phyloP scores from a whole-genome alignment of 2,329 filamentous ascomycete species.

The Delphinella strobiligena region DNA sequence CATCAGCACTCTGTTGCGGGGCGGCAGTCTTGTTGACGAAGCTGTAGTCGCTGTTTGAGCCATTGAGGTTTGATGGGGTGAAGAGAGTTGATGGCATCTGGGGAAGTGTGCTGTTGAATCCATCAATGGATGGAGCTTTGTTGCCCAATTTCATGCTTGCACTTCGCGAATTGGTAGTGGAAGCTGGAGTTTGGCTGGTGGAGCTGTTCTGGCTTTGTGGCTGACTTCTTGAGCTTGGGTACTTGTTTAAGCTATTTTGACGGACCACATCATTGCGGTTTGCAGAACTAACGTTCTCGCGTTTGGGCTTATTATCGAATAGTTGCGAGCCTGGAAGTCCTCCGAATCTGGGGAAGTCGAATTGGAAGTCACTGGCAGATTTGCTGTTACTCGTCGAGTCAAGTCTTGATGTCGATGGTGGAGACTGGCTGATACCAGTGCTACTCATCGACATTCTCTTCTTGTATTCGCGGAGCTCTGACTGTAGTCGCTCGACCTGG shows the following conservation, averaged over 20 bases:
- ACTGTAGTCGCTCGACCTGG: constrained; percentile 79
- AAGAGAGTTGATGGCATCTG: constrained; percentile 35
- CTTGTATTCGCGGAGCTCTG: constrained; percentile 80
- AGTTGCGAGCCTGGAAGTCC: constrained; percentile 48
- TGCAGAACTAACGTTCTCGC: constrained; percentile 5
- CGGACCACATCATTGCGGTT: background rate
- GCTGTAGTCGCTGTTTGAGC: constrained; percentile 17
- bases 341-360: constrained; percentile 93
- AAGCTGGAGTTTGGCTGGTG: background rate
- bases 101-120: constrained; percentile 18
- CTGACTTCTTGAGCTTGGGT: constrained; percentile 4
- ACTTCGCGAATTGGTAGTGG: constrained; percentile 3
- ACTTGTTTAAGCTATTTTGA: constrained; percentile 5
- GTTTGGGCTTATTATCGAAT: constrained; percentile 21
- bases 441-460: constrained; percentile 61
- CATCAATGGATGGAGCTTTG: constrained; percentile 2
- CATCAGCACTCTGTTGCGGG: constrained; percentile 16
- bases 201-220: background rate
- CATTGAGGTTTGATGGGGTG: constrained; percentile 41
- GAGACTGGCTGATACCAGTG: constrained; percentile 32
- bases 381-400: constrained; percentile 17
- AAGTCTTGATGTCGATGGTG: constrained; percentile 19
- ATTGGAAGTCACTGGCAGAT: constrained; percentile 67
- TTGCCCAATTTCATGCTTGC: constrained; percentile 6
- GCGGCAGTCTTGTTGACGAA: constrained; percentile 9